phyloP scores from a whole-genome alignment of 1,139 yeast species.

The Nematodospora anomalae region DNA sequence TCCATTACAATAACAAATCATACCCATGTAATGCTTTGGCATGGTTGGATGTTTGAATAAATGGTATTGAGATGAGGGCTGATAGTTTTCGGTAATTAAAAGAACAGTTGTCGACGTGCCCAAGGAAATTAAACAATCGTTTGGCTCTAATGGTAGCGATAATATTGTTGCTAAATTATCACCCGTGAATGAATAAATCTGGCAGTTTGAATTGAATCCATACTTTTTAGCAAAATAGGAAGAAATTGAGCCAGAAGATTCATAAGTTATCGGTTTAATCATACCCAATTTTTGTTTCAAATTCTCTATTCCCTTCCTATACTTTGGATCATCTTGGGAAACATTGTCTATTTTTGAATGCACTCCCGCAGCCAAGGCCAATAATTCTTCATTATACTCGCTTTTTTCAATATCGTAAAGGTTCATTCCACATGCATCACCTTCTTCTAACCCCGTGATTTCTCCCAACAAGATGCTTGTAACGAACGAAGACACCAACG shows the following conservation, averaged over 20 bases:
- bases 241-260: conserved; percentile 47
- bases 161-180: conserved; percentile 89
- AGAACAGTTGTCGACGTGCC: conserved; percentile 91
- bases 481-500: conserved; percentile 77
- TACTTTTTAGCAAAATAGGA: conserved; percentile 62
- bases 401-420: conserved; percentile 63
- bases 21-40: conserved; percentile 80
- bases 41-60: conserved; percentile 84
- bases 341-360: conserved; percentile 38
- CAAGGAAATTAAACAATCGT: conserved; percentile 77
- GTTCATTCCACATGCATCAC: conserved; percentile 94
- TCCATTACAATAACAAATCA: conserved; percentile 94
- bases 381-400: conserved; percentile 53
- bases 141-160: conserved; percentile 72
- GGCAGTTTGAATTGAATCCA: conserved; percentile 56
- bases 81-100: conserved; percentile 73
- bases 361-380: conserved; percentile 53
- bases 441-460: conserved; percentile 67
- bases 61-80: conserved; percentile 82
- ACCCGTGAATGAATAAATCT: conserved; percentile 75
- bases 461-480: conserved; percentile 70
- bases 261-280: conserved; percentile 48
- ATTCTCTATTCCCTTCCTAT: conserved; percentile 32
- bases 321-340: conserved; percentile 20
- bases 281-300: conserved; percentile 52